Base-by-base conservation (phyloP, 768 basidiomycete species). In the Tylopilus cervinicoccineus region DNA sequence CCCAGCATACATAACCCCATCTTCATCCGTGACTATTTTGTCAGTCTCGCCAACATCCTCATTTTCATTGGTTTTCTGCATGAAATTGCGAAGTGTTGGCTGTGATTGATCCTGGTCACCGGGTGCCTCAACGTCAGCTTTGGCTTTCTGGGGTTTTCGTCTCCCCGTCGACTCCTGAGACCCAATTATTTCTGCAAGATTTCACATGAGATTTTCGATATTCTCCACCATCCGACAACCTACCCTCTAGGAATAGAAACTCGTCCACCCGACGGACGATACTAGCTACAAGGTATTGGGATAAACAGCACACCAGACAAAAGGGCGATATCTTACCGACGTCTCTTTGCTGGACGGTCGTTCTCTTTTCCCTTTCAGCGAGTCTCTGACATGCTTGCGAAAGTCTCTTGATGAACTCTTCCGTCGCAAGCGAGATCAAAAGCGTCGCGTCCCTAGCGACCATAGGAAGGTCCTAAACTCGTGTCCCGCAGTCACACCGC, bases 371-470 rank as follows among this genome's bases (percentile, higher is more conserved):
- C 44, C 79, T 70, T 48, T 78, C 75, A 6, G 92, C 88, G 13
- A 81, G 76, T 44, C 71, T 76, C 53, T 87, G 82, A n/a, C 78
- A 80, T 6, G 88, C 85, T 47, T 85, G 80, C 27, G 79, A 76
- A 24, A 94, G 69, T 42, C 83, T 77, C 63, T 80, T 83, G 44
- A 94, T 84, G 55, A 95, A 94, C 64, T 91, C 86, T 67, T 95
- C 93, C 47, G 93, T 84, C 6, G 91, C 91, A 23, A 91, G 70
- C 19, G 88, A 81, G 38, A 94, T 84, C 52, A 92, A 67, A 55
- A 90, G 82, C 0, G 81, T 77, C 20, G 89, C 90, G 45, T 94
- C 92, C 61, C 75, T 83, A 11, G 84, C 82, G 5, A 90, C 72
- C 34, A 82, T 81, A 0, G 86, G 83, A 43, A 92, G 76, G 38